Evolutionary conservation across 768 basidiomycete genomes (phyloP).

Genomic region (Hericium rajendrae): DNA sequence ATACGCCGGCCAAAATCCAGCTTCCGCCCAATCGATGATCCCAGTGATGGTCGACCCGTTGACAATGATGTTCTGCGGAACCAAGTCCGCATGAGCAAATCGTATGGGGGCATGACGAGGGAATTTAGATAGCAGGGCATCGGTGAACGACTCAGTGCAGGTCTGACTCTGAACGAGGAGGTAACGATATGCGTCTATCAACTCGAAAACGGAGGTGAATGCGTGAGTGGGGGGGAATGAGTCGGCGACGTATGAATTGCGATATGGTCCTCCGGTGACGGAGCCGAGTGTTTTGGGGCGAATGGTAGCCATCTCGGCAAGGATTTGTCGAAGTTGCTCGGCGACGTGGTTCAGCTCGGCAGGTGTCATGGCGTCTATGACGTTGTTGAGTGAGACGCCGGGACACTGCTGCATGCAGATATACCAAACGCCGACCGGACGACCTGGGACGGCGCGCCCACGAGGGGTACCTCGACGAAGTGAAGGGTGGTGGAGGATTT

Average conservation of each 20-base stretch:
- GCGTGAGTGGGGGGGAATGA: neutral
- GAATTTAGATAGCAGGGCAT: neutral
- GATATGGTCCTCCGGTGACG: neutral
- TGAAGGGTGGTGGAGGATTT: neutral
- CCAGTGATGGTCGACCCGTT: conserved; percentile 9
- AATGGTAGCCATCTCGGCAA: neutral
- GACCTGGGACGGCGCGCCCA: neutral
- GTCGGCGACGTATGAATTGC: neutral
- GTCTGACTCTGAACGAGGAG: neutral
- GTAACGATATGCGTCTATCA: neutral
- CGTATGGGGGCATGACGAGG: neutral
- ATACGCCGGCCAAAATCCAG: conserved; percentile 10
- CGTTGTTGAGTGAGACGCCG: conserved; percentile 19
- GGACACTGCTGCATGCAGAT: conserved; percentile 21
- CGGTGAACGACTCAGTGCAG: neutral
- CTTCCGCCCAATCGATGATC: conserved; percentile 13
- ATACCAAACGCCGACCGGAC: conserved; percentile 14
- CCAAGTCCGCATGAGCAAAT: conserved; percentile 8
- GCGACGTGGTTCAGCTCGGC: conserved; percentile 15
- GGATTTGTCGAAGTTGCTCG: neutral
- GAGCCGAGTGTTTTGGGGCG: neutral
- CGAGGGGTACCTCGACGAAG: neutral
- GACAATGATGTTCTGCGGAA: conserved; percentile 8
- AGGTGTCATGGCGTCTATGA: conserved; percentile 17
- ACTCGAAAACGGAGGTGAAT: neutral